Evolutionary conservation across 1,139 yeast genomes (phyloP).

Genomic region (Protomyces gravidus): DNA sequence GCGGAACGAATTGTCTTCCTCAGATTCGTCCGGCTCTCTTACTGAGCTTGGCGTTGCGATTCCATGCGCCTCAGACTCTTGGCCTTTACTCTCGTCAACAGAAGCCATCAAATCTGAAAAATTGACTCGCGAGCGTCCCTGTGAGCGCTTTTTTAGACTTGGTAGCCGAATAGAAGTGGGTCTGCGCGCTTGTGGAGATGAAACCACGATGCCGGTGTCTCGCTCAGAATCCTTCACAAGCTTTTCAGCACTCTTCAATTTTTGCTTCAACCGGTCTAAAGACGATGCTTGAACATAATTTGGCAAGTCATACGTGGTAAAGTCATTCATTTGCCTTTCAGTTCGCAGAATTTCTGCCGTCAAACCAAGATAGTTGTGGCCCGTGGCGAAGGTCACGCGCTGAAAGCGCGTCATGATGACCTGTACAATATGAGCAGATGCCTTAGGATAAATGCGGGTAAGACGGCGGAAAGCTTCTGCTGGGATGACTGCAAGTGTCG

Average conservation of each 20-base stretch:
- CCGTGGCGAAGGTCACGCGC: slow-evolving; percentile 85
- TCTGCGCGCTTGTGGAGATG: slow-evolving; percentile 12
- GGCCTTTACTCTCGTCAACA: background rate
- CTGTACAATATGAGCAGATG: slow-evolving; percentile 90
- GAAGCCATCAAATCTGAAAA: slow-evolving; percentile 9
- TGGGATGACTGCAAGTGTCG: slow-evolving; percentile 91
- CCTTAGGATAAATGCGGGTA: slow-evolving; percentile 72
- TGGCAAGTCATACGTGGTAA: slow-evolving; percentile 54
- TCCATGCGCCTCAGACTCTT: background rate
- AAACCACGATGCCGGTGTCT: slow-evolving; percentile 13
- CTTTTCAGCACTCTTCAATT: background rate
- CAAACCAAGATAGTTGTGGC: slow-evolving; percentile 78
- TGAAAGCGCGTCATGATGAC: slow-evolving; percentile 82
- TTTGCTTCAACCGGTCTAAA: slow-evolving; percentile 34
- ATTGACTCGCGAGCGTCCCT: background rate
- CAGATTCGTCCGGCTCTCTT: slow-evolving; percentile 53
- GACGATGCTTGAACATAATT: slow-evolving; percentile 45
- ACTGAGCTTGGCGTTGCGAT: background rate
- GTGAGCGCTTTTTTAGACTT: slow-evolving; percentile 12
- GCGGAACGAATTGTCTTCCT: slow-evolving; percentile 67
- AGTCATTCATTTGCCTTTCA: slow-evolving; percentile 61
- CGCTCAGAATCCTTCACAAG: background rate
- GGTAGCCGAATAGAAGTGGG: slow-evolving; percentile 20
- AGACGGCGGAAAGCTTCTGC: slow-evolving; percentile 71
- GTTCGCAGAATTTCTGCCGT: slow-evolving; percentile 77